Evolutionary conservation across 768 basidiomycete species (phyloP).

Genomic region (Rhodotorula sphaerocarpa): DNA sequence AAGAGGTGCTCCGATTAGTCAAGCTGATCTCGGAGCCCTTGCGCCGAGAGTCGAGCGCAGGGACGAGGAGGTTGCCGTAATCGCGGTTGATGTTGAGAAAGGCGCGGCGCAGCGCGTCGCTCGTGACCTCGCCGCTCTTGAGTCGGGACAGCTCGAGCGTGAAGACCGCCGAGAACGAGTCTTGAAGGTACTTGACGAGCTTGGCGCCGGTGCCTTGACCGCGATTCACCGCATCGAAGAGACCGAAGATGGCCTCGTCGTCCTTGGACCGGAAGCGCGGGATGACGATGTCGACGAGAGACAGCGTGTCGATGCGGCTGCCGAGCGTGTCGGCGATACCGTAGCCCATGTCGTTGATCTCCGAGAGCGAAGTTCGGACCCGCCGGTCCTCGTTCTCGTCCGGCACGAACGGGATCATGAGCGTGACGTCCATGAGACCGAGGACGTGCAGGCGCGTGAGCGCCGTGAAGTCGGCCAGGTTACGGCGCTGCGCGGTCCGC

Average conservation of each 20-base stretch:
- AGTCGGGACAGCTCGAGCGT: slow-evolving; percentile 53
- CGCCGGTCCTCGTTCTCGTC: slow-evolving; percentile 71
- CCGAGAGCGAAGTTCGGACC: slow-evolving; percentile 79
- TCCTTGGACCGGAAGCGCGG: slow-evolving; percentile 67
- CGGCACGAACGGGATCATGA: slow-evolving; percentile 52
- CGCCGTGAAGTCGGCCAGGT: slow-evolving; percentile 75
- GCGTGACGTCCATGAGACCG: slow-evolving; percentile 91
- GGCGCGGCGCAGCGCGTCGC: slow-evolving; percentile 72
- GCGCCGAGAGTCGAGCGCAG: slow-evolving; percentile 28
- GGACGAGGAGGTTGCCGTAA: slow-evolving; percentile 57
- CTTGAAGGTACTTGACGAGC: slow-evolving; percentile 74
- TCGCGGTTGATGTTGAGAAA: slow-evolving; percentile 80
- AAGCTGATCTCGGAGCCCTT: slow-evolving; percentile 32
- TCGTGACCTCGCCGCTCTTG: slow-evolving; percentile 52
- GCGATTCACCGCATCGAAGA: slow-evolving; percentile 71
- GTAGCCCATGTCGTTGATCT: slow-evolving; percentile 85
- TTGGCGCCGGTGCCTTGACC: slow-evolving; percentile 42
- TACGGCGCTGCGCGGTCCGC: slow-evolving; percentile 41
- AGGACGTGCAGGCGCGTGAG: slow-evolving; percentile 76
- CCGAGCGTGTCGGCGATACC: slow-evolving; percentile 92
- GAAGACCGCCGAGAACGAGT: slow-evolving; percentile 64
- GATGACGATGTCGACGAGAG: slow-evolving; percentile 86
- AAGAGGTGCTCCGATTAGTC: slow-evolving; percentile 18
- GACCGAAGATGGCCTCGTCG: slow-evolving; percentile 84
- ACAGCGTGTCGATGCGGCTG: slow-evolving; percentile 59